Conservation (phyloP, 495 filamentous ascomycete species). For the Trichoderma orchidacearum region DNA sequence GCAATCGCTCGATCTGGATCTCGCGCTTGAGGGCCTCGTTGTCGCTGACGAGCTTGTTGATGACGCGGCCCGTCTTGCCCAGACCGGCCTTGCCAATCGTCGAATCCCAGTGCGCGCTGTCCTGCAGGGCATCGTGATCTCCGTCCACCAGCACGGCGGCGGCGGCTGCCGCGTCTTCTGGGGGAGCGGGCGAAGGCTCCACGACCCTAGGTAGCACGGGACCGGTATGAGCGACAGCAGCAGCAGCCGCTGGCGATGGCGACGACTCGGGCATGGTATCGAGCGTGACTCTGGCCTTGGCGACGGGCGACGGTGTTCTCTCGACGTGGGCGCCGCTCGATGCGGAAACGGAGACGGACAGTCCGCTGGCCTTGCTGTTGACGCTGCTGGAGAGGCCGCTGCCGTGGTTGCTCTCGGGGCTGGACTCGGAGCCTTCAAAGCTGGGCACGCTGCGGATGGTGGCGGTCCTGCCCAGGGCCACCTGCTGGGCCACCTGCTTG, state of each 20-base stretch:
- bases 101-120: constrained; percentile 42
- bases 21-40: constrained; percentile 77
- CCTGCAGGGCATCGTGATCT: neutral
- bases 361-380: constrained; percentile 28
- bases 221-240: neutral
- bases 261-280: neutral
- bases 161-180: constrained; percentile 17
- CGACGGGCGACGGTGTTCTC: neutral
- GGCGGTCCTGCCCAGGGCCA: neutral
- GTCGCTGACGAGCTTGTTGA: constrained; percentile 78
- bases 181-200: constrained; percentile 4
- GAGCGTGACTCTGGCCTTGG: neutral
- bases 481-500: too few relatives aligned
- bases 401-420: constrained; percentile 8
- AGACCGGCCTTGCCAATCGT: constrained; percentile 67
- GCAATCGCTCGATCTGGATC: constrained; percentile 55
- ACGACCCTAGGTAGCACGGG: neutral
- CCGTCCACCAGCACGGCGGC: constrained; percentile 10
- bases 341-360: neutral
- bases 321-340: constrained; percentile 7
- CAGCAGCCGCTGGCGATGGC: constrained; percentile 13
- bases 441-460: constrained; percentile 34
- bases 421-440: constrained; percentile 16
- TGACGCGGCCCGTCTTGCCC: constrained; percentile 87
- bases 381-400: constrained; percentile 34